These are phyloP conservation scores for Pyricularia grisea DNA, from an alignment of 2,329 filamentous ascomycete species.

Conservation along the genomic window DNA sequence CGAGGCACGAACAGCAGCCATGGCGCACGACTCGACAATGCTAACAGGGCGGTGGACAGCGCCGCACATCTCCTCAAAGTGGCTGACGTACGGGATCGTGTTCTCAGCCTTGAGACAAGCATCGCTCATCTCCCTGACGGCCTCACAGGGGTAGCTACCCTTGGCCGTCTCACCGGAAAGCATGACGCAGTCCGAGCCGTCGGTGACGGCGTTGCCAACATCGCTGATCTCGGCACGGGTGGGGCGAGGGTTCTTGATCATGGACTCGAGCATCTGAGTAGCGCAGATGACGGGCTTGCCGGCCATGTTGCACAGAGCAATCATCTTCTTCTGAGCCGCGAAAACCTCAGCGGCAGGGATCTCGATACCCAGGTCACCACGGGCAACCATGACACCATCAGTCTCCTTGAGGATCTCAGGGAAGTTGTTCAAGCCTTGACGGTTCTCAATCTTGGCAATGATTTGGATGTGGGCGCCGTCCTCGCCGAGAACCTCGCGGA, in stretches of 20 bases:
- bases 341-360: conserved; percentile 98
- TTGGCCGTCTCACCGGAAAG: conserved; percentile 98
- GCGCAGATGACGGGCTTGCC: conserved; percentile 99
- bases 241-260: conserved; percentile 99
- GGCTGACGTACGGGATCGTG: conserved; percentile 91
- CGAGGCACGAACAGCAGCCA: conserved; percentile 91
- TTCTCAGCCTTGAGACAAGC: conserved; percentile 95
- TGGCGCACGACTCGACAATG: conserved; percentile 88
- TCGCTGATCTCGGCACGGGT: conserved; percentile 98
- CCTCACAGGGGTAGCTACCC: conserved; percentile 86
- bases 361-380: conserved; percentile 97
- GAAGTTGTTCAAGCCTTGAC: conserved; percentile 99
- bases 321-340: conserved; percentile 99
- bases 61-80: conserved; percentile 90
- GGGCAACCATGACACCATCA: conserved; percentile 99
- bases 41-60: conserved; percentile 75
- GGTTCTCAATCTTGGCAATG: conserved; percentile 99
- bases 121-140: conserved; percentile 96
- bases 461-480: conserved; percentile 97
- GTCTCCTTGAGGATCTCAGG: conserved; percentile 92
- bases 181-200: conserved; percentile 99
- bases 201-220: conserved; percentile 94
- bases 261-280: conserved; percentile 99
- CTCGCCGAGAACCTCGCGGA: conserved; percentile 82
- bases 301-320: conserved; percentile 98